Conservation (phyloP, 768 basidiomycete genomes). For the Boletus speciosus region DNA sequence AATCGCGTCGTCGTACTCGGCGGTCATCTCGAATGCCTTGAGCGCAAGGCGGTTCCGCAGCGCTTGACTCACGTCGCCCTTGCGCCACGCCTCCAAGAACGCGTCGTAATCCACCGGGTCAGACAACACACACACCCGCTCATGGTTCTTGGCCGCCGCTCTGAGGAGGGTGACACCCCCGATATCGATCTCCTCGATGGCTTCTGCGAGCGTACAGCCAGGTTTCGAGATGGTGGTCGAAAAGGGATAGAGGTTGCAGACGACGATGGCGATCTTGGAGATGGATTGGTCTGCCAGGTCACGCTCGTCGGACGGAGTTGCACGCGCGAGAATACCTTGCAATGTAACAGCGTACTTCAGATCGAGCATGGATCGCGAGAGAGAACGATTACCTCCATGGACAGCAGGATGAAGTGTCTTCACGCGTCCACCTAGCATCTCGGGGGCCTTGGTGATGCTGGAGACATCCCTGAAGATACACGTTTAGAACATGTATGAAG, state of each 20-base stretch:
- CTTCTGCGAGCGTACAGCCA: constrained; percentile 83
- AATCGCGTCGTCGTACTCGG: constrained; percentile 92
- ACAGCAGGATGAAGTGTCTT: constrained; percentile 98
- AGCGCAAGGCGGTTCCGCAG: constrained; percentile 80
- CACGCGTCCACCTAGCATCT: constrained; percentile 97
- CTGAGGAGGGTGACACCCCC: constrained; percentile 97
- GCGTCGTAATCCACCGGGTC: constrained; percentile 84
- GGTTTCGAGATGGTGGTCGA: constrained; percentile 85
- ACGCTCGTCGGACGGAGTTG: constrained; percentile 83
- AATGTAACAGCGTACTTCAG: constrained; percentile 1
- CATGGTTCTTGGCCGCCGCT: constrained; percentile 98
- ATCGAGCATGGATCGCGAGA: neutral
- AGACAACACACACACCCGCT: constrained; percentile 82
- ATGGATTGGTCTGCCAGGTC: constrained; percentile 84
- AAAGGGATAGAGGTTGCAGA: constrained; percentile 99
- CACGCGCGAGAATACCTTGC: constrained; percentile 88
- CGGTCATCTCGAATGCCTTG: constrained; percentile 97
- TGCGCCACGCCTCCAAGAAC: constrained; percentile 75
- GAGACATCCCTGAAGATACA: constrained; percentile 77
- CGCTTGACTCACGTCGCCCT: constrained; percentile 69
- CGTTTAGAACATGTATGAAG: constrained; percentile 7
- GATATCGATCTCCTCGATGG: constrained; percentile 98
- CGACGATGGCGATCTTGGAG: constrained; percentile 92
- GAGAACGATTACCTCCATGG: constrained; percentile 72
- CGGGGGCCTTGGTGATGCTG: constrained; percentile 94